Evolutionary conservation across 768 basidiomycete species (phyloP).

Genomic region (Fomitopsis serialis): DNA sequence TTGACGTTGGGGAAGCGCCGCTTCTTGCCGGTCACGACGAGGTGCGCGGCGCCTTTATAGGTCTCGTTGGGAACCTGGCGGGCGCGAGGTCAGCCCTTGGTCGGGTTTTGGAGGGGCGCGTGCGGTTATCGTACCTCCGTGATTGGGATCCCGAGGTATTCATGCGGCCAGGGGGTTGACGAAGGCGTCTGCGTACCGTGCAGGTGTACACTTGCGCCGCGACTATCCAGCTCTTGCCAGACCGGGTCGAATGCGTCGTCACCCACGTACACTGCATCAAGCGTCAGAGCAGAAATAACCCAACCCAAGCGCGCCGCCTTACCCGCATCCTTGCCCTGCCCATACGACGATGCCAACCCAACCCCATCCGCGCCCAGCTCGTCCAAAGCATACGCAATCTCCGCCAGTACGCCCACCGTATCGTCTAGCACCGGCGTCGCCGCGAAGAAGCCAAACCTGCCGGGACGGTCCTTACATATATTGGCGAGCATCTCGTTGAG

Average conservation of each 20-base stretch:
- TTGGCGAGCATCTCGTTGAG: constrained; percentile 44
- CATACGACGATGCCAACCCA: constrained; percentile 64
- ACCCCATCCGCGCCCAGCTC: constrained; percentile 59
- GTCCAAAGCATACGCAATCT: constrained; percentile 46
- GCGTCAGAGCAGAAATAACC: not conserved
- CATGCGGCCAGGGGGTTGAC: constrained; percentile 58
- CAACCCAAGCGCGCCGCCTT: constrained; percentile 7
- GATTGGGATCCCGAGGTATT: constrained; percentile 61
- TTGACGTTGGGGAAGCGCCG: constrained; percentile 54
- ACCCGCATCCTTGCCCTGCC: constrained; percentile 51
- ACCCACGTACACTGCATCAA: constrained; percentile 52
- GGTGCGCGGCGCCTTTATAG: constrained; percentile 74
- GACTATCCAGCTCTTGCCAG: constrained; percentile 63
- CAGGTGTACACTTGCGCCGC: constrained; percentile 60
- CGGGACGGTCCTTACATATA: constrained; percentile 44
- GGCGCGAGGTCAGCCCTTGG: not conserved
- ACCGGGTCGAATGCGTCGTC: constrained; percentile 58
- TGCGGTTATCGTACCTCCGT: constrained; percentile 47
- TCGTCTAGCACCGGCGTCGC: constrained; percentile 59
- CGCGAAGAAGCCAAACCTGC: constrained; percentile 67
- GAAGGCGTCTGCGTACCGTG: constrained; percentile 68
- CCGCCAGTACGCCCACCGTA: constrained; percentile 41
- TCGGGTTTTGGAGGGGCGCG: too few species aligned
- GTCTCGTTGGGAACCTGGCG: constrained; percentile 74
- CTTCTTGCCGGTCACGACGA: constrained; percentile 68